Evolutionary conservation across 139 green algal species (phyloP).

Genomic region (Asterochloris erici): DNA sequence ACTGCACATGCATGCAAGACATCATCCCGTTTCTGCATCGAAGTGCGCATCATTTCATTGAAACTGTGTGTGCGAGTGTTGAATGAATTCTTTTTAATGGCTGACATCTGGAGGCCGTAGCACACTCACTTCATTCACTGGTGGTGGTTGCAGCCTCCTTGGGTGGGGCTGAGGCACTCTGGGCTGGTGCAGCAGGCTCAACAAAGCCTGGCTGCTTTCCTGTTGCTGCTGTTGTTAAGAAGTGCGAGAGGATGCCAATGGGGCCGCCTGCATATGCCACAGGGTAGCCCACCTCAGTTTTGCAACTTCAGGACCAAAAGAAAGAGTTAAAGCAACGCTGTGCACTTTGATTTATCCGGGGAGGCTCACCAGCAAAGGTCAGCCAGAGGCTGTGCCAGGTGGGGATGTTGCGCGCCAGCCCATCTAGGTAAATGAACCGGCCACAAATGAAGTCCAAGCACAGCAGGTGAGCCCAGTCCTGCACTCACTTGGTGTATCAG

Average conservation of each 20-base stretch:
- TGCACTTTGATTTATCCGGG: too few species aligned
- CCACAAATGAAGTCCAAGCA: slow-evolving; percentile 9
- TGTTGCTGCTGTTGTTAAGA: slow-evolving; percentile 2
- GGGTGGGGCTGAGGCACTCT: background rate
- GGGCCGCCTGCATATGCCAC: background rate
- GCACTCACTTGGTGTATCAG: background rate
- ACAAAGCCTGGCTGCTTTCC: background rate
- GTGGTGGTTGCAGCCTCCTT: background rate
- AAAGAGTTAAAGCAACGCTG: too few species aligned
- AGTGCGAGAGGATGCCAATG: slow-evolving; percentile 1
- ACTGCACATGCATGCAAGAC: background rate
- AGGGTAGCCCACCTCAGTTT: too few species aligned
- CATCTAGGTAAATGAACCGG: slow-evolving; percentile 11
- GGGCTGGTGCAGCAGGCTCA: too few species aligned
- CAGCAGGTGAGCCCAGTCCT: slow-evolving; percentile 15
- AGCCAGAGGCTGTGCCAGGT: slow-evolving; percentile 12
- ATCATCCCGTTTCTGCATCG: too few species aligned
- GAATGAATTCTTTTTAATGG: background rate
- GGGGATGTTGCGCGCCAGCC: slow-evolving; percentile 4
- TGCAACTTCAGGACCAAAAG: too few species aligned
- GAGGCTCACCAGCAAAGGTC: slow-evolving; percentile 1
- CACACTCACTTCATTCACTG: background rate
- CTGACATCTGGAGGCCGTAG: background rate
- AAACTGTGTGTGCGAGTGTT: background rate
- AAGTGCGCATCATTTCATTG: background rate